phyloP scores from a whole-genome alignment of 345 rosid genomes.

The Eucalyptus guilfoylei region DNA sequence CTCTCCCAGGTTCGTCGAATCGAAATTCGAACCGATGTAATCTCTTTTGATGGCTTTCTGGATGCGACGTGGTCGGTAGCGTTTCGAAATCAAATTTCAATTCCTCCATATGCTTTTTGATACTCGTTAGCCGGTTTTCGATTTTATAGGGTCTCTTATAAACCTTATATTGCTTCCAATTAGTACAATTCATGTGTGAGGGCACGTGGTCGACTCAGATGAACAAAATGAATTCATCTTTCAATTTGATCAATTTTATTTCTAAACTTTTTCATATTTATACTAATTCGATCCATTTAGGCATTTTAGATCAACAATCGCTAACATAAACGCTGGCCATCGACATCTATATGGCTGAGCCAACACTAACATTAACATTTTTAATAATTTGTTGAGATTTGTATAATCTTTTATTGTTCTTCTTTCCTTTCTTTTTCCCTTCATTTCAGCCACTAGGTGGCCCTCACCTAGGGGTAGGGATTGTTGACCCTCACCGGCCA shows the following conservation, averaged over 20 bases:
- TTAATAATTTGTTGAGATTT: no score
- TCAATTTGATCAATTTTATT: no score
- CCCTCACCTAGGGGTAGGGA: neutral
- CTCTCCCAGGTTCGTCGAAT: neutral
- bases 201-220: neutral
- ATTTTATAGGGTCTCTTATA: neutral
- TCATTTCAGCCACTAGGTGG: neutral
- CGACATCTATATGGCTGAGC: neutral
- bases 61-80: neutral
- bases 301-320: no score
- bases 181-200: neutral
- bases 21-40: neutral
- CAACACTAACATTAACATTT: neutral
- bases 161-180: no score
- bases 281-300: no score
- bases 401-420: no score
- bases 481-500: neutral
- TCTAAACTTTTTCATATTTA: no score
- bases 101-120: neutral
- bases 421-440: no score
- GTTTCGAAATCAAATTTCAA: neutral
- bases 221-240: neutral
- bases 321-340: fast-evolving
- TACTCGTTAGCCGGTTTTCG: neutral
- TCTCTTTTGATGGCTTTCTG: neutral